A percentile compares a stretch with the other conserved stretches of the same genome.
These are phyloP conservation scores for Taphrina populina DNA, from an alignment of 1,139 yeast species.

Conservation along the genomic window DNA sequence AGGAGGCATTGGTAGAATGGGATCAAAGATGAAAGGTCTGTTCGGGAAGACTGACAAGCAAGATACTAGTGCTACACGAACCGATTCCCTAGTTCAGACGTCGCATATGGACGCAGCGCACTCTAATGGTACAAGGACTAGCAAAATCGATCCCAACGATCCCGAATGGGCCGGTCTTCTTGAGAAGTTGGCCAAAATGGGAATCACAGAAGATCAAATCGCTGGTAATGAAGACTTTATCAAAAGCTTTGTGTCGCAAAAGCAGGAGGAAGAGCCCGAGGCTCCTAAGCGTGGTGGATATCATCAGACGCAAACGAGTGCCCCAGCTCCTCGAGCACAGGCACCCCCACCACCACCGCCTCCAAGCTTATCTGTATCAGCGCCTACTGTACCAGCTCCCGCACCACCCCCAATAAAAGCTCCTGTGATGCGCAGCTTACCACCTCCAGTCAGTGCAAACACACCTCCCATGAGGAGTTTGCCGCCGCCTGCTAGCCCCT, in stretches of 20 bases:
- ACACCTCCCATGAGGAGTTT: constrained; percentile 35
- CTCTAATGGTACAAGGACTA: constrained; percentile 25
- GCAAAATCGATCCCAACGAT: constrained; percentile 47
- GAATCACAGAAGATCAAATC: constrained; percentile 85
- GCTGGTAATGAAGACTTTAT: constrained; percentile 62
- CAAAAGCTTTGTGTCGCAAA: constrained; percentile 55
- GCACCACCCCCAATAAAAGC: constrained; percentile 32
- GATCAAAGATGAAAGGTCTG: constrained; percentile 24
- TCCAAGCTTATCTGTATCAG: constrained; percentile 35
- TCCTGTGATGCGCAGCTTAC: constrained; percentile 7
- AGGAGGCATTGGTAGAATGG: constrained; percentile 23
- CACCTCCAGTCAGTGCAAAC: constrained; percentile 16
- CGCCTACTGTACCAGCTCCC: constrained; percentile 36
- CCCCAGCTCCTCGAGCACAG: constrained; percentile 36
- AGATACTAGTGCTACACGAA: constrained; percentile 73
- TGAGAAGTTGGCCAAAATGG: constrained; percentile 70
- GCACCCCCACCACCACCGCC: constrained; percentile 42
- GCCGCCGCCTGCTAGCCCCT: constrained; percentile 36
- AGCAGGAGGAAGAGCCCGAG: constrained; percentile 83
- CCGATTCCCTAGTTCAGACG: constrained; percentile 40
- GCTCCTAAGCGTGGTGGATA: constrained; percentile 42
- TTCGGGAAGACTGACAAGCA: constrained; percentile 45
- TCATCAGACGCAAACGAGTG: constrained; percentile 19
- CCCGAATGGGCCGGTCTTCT: constrained; percentile 81
- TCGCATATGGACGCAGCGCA: constrained; percentile 29